phyloP scores from a whole-genome alignment of 305 asterid genomes.

The Fraxinus sp. region DNA sequence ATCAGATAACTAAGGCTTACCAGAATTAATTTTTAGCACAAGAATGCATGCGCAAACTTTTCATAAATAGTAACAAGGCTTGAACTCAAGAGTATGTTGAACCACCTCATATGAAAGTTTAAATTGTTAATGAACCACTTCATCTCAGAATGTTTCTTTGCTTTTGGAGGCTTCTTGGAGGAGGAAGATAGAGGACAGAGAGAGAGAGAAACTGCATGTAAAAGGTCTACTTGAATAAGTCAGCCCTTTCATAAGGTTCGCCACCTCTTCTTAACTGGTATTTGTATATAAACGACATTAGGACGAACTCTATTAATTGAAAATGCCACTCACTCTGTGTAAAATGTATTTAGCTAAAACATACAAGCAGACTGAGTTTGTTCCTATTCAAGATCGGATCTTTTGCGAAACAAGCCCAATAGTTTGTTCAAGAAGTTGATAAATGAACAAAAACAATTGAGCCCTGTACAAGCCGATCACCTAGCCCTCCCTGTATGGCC shows the following conservation, averaged over 20 bases:
- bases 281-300: not conserved
- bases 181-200: not conserved
- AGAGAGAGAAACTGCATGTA: not conserved
- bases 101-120: not conserved
- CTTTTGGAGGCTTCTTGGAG: not conserved
- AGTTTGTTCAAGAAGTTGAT: not conserved
- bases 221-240: not conserved
- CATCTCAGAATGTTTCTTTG: not conserved
- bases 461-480: constrained; percentile 8
- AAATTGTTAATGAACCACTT: not conserved
- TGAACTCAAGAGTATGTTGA: not conserved
- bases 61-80: not conserved
- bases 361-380: not conserved
- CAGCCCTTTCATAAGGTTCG: not conserved
- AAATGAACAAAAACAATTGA: not conserved
- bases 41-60: not conserved
- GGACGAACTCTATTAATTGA: not conserved
- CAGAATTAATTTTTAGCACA: not conserved
- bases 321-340: not conserved
- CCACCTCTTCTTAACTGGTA: not conserved
- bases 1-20: not conserved
- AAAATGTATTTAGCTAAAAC: not conserved
- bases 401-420: not conserved
- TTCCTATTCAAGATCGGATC: not conserved
- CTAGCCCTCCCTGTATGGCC: constrained; percentile 16